Base-by-base conservation (phyloP, 768 basidiomycete genomes). In the Infundibulicybe gibba region DNA sequence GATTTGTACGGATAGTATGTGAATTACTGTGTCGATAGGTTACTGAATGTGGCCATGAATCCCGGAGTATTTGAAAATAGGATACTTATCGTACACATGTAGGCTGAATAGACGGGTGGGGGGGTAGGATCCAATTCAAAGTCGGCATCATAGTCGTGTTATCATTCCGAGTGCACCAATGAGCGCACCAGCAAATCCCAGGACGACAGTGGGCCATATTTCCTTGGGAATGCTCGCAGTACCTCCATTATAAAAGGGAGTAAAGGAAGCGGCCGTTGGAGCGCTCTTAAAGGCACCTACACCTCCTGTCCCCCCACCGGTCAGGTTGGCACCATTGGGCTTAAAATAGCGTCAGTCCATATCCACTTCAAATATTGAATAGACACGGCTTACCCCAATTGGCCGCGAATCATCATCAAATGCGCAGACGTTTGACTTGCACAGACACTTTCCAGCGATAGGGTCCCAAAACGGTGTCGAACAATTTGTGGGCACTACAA, bases 381-480 rank as follows among this genome's bases (percentile, higher is more conserved):
- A 16, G 38, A 51, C 49, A 30, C 13, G 25, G 66, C 79, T 16
- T 60, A 85, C 84, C 50, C 84, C 84, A 33, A 87, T 82, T 4
- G 83, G 74, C 35, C 83, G 69, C 15, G 83, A 76, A 37, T 72
- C 62, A 55, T 91, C 88, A 3, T 62, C 61, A 63, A 90, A 90
- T 1, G 72, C 66, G 61, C 90, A 90, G 2, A 64, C 66, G 43
- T 49, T 52, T 2, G 76, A 72, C 0, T 64, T 74, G 64, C 87
- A 90, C 43, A 83, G 64, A 53, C 89, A 90, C 32, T 70, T 64
- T 54, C 79, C 82, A 20, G 53, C 69, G 43, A 89, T 74, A 2
- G 89, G 89, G 61, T 90, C 87, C 85, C 86, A 90, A 74, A 86
- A 90, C 3, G 83, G 74, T 9, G 86, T 89, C 3, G 83, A 83